Base-by-base conservation (phyloP, 176 grass and related monocot species). In the Musa itinerans region DNA sequence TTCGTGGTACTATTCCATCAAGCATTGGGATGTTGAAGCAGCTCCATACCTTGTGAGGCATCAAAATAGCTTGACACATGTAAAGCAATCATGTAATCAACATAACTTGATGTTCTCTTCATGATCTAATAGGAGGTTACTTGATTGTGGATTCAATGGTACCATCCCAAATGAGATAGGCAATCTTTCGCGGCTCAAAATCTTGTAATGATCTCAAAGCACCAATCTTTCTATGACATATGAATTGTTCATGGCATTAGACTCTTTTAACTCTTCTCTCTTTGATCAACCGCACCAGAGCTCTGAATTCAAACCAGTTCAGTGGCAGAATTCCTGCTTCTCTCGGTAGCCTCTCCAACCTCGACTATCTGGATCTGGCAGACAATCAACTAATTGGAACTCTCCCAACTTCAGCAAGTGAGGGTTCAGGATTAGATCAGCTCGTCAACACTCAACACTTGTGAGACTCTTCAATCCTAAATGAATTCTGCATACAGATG, bases 281-380 rank as follows among this genome's bases (percentile, higher is more conserved):
- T 50, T 20, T 19, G n/a, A n/a, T 20, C 0, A 11, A 7, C 1
- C 1, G 12, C 23, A 17, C 6, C 10, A 70, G 68, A n/a, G 34
- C 68, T 20, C 19, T 70, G 19, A 70, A 94, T 71, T 86, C 84
- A 69, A 99, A 99, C 52, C 78, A 85, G 11, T 95, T 99, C 76
- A 84, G 75, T 2, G 96, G 96, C 11, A 83, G 79, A 57, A 81
- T 99, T 94, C 96, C 96, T 76, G 78, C 88, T 63, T 87, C 90
- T 12, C 50, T 99, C 2, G 96, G 96, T 26, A 92, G 82, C 43
- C 91, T 99, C 53, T 87, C 86, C 61, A 87, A 82, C 14, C 84
- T 99, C 70, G 87, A 88, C 23, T 99, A 85, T 86, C 88, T 99
- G 27, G 96, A 99, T 56, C 71, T 99, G 0, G 76, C 96, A 4